Conservation (phyloP, 177 flowering plant species). For the Tripterygium wilfordii region DNA sequence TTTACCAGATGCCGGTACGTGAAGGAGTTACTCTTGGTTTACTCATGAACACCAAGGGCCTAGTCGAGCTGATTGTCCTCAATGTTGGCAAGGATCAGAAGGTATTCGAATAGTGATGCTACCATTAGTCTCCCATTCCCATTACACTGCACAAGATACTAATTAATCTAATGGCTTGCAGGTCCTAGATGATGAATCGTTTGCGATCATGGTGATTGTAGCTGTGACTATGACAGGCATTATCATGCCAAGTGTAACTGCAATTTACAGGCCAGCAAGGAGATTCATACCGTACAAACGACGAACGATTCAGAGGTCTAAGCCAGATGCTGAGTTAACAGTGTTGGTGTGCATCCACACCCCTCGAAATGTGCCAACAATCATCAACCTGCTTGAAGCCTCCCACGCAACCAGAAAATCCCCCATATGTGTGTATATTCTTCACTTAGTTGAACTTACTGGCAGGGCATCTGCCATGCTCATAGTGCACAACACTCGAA, state of each 20-base stretch:
- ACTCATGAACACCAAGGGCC: conserved; percentile 63
- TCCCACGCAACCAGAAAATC: conserved; percentile 26
- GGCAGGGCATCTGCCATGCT: conserved; percentile 37
- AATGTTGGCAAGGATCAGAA: conserved; percentile 43
- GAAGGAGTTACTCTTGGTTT: conserved; percentile 52
- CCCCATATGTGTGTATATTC: conserved; percentile 23
- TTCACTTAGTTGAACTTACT: conserved; percentile 34
- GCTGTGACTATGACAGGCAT: conserved; percentile 38
- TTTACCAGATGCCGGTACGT: conserved; percentile 30
- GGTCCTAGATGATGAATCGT: conserved; percentile 42
- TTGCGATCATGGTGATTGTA: conserved; percentile 40
- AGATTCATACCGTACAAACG: conserved; percentile 17
- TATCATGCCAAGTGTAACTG: conserved; percentile 30
- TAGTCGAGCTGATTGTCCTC: conserved; percentile 44
- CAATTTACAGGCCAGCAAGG: conserved; percentile 21
- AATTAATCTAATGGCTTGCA: conserved; percentile 16
- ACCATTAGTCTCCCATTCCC: too few relatives aligned
- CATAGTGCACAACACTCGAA: conserved; percentile 24
- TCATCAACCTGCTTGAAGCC: conserved; percentile 29
- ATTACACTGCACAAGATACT: too few relatives aligned
- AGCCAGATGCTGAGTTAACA: conserved; percentile 21
- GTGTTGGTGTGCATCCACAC: conserved; percentile 25
- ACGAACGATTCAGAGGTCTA: conserved; percentile 21
- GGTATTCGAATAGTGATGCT: conserved; percentile 23
- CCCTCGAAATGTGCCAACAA: conserved; percentile 30